A percentile compares a stretch with the other conserved stretches of the same genome.
These are phyloP conservation scores for Calocera viscosa DNA, from an alignment of 768 basidiomycete genomes.

Conservation along the genomic window DNA sequence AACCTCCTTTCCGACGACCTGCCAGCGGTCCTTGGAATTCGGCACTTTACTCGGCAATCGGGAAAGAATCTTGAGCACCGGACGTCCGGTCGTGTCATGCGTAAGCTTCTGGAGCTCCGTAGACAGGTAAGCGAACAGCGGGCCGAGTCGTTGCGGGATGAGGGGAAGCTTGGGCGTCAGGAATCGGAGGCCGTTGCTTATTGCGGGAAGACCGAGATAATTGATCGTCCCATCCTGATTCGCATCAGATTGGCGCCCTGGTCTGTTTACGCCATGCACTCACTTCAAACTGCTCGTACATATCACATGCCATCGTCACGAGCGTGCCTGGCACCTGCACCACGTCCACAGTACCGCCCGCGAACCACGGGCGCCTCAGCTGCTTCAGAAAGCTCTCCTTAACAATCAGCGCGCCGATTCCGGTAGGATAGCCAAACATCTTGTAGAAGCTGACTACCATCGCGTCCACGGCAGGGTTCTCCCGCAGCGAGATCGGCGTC, in stretches of 20 bases:
- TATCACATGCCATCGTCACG: slow-evolving; percentile 44
- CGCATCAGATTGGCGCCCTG: neutral
- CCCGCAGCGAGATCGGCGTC: slow-evolving; percentile 49
- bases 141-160: slow-evolving; percentile 60
- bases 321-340: slow-evolving; percentile 69
- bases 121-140: slow-evolving; percentile 50
- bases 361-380: slow-evolving; percentile 71
- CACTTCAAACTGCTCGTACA: slow-evolving; percentile 72
- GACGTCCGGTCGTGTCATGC: slow-evolving; percentile 47
- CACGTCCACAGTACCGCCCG: slow-evolving; percentile 69
- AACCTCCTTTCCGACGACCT: neutral
- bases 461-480: slow-evolving; percentile 55
- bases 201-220: slow-evolving; percentile 61
- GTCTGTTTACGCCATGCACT: slow-evolving; percentile 13
- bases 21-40: neutral
- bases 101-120: slow-evolving; percentile 43
- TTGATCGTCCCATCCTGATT: slow-evolving; percentile 74
- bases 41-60: slow-evolving; percentile 31
- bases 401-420: slow-evolving; percentile 66
- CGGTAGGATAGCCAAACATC: slow-evolving; percentile 81
- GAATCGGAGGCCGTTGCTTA: slow-evolving; percentile 65
- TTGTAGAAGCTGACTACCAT: slow-evolving; percentile 80
- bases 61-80: slow-evolving; percentile 60
- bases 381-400: slow-evolving; percentile 50
- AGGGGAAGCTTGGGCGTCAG: slow-evolving; percentile 68